Evolutionary conservation across 257 asterid genomes (phyloP).

Genomic region (Marsdenia floribunda): DNA sequence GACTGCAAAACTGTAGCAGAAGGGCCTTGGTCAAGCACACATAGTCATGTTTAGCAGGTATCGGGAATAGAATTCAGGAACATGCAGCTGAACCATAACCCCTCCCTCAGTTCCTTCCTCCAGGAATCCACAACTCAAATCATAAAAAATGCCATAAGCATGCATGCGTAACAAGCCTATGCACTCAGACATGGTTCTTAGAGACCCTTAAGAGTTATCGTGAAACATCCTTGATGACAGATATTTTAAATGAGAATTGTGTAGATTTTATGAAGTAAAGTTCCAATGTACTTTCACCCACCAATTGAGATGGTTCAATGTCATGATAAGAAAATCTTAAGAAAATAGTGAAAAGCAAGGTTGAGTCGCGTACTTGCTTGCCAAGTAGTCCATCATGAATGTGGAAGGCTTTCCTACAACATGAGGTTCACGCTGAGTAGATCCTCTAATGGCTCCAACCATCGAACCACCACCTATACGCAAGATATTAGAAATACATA

Average conservation of each 20-base stretch:
- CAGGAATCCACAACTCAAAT: neutral
- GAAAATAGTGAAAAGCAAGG: neutral
- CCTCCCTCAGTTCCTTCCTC: neutral
- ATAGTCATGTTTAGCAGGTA: neutral
- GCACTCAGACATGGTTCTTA: neutral
- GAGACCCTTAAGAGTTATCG: neutral
- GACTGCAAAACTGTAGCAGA: neutral
- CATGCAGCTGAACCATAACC: neutral
- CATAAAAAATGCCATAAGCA: neutral
- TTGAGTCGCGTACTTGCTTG: conserved; percentile 55
- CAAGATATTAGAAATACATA: conserved; percentile 10
- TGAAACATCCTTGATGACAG: neutral
- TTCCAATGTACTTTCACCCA: neutral
- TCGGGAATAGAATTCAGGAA: neutral
- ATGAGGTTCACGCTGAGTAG: conserved; percentile 81
- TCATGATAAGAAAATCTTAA: neutral
- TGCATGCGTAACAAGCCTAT: neutral
- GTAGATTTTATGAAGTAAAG: neutral
- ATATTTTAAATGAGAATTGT: neutral
- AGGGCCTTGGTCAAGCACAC: neutral
- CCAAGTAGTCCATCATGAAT: conserved; percentile 94
- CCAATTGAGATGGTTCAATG: neutral
- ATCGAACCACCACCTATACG: conserved; percentile 84
- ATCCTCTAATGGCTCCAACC: conserved; percentile 88
- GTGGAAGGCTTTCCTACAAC: conserved; percentile 98